A percentile compares a stretch with the other conserved stretches of the same genome.
Evolutionary conservation across 2,329 filamentous ascomycete species (phyloP).

Genomic region (Colletotrichum scovillei): DNA sequence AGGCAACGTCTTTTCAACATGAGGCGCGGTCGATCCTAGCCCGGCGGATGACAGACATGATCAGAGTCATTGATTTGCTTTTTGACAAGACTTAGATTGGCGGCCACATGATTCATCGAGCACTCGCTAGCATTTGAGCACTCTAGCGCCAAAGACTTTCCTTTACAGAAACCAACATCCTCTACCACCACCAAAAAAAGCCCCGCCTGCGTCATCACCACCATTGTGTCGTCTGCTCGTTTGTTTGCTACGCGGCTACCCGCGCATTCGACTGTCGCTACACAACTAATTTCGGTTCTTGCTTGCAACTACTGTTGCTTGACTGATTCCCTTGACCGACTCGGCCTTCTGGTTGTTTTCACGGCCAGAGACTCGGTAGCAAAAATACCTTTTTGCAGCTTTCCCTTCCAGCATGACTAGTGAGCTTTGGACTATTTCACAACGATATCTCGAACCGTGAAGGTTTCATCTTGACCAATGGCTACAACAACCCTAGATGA

Average conservation of each 20-base stretch:
- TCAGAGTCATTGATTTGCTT: constrained; percentile 10
- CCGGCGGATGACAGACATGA: background rate
- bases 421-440: constrained; percentile 18
- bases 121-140: constrained; percentile 4
- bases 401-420: constrained; percentile 25
- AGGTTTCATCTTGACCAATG: constrained; percentile 8
- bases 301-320: background rate
- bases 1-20: background rate
- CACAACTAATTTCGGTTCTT: background rate
- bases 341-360: background rate
- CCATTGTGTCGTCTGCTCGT: background rate
- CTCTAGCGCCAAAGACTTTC: background rate
- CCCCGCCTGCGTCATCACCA: constrained; percentile 19
- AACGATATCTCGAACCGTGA: constrained; percentile 33
- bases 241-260: background rate
- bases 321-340: background rate
- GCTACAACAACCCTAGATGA: constrained; percentile 27
- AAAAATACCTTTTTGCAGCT: background rate
- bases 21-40: constrained; percentile 15
- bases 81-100: background rate
- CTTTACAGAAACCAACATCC: constrained; percentile 8
- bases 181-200: background rate
- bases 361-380: background rate
- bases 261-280: background rate
- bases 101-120: constrained; percentile 23